These are phyloP conservation scores for Alloascoidea africana DNA, from an alignment of 805 yeast genomes.

Conservation along the genomic window DNA sequence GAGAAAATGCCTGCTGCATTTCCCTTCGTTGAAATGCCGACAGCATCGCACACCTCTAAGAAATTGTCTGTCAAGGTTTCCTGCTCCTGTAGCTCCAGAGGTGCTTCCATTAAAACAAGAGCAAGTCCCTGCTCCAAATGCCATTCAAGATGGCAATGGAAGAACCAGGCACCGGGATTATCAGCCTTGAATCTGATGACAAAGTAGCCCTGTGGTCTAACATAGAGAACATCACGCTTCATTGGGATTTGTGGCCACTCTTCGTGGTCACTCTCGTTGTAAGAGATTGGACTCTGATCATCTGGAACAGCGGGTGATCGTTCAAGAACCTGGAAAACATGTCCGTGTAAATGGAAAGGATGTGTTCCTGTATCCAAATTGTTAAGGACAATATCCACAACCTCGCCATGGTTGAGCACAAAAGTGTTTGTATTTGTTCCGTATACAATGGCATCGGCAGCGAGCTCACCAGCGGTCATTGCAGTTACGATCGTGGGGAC, in stretches of 20 bases:
- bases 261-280: slow-evolving; percentile 32
- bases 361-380: slow-evolving; percentile 85
- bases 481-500: slow-evolving; percentile 79
- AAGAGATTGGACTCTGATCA: slow-evolving; percentile 38
- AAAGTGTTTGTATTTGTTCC: slow-evolving; percentile 72
- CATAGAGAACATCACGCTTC: slow-evolving; percentile 70
- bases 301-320: slow-evolving; percentile 48
- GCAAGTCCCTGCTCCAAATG: slow-evolving; percentile 93
- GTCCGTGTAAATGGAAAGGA: slow-evolving; percentile 97
- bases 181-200: slow-evolving; percentile 80
- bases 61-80: slow-evolving; percentile 40
- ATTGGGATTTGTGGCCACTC: slow-evolving; percentile 62
- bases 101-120: slow-evolving; percentile 69
- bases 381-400: slow-evolving; percentile 72
- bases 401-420: slow-evolving; percentile 50
- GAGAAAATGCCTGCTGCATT: slow-evolving; percentile 80
- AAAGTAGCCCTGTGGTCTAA: slow-evolving; percentile 72
- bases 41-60: slow-evolving; percentile 40
- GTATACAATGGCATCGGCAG: slow-evolving; percentile 36
- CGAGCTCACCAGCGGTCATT: slow-evolving; percentile 50
- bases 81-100: slow-evolving; percentile 42
- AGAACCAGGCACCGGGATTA: slow-evolving; percentile 97
- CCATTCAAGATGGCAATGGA: slow-evolving; percentile 99
- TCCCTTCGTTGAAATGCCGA: slow-evolving; percentile 41
- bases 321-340: slow-evolving; percentile 67